phyloP scores from a whole-genome alignment of 495 filamentous ascomycete species.

The Trichodelitschia bisporula region DNA sequence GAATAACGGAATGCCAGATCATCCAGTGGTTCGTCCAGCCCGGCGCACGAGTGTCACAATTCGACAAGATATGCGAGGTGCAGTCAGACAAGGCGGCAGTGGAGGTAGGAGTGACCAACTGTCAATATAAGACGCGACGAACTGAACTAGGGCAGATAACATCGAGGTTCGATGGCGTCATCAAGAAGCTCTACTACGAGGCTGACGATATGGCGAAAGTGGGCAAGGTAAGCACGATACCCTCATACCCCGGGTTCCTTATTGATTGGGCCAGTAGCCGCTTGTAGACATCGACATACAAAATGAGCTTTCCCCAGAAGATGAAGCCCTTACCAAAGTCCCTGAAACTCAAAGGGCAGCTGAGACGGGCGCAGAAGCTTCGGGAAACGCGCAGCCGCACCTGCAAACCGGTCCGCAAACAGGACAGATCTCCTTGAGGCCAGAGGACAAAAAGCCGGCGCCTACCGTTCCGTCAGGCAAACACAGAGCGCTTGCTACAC shows the following conservation, averaged over 20 bases:
- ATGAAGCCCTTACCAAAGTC: constrained; percentile 20
- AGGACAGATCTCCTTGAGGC: too few species aligned
- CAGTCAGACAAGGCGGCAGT: constrained; percentile 98
- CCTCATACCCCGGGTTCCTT: constrained; percentile 1
- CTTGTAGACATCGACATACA: constrained; percentile 58
- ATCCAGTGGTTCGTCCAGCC: constrained; percentile 99
- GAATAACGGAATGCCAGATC: constrained; percentile 93
- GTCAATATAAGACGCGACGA: neutral
- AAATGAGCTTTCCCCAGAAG: constrained; percentile 30
- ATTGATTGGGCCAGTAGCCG: constrained; percentile 22
- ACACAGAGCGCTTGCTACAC: constrained; percentile 56
- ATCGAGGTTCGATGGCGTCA: constrained; percentile 77
- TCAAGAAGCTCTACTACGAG: constrained; percentile 90
- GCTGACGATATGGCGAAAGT: constrained; percentile 90
- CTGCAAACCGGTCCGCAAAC: too few species aligned
- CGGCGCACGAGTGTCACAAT: constrained; percentile 87
- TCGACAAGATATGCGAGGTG: constrained; percentile 91
- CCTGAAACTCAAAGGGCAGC: constrained; percentile 7
- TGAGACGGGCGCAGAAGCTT: neutral
- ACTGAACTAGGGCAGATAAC: constrained; percentile 36
- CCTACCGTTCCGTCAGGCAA: constrained; percentile 15
- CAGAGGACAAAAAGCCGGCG: constrained; percentile 2
- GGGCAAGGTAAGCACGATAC: constrained; percentile 38
- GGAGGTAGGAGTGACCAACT: constrained; percentile 25
- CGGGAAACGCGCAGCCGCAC: too few species aligned